Percentiles rank a stretch among this genome's conserved stretches.
phyloP scores from a whole-genome alignment of 176 grass and related monocot species.

The Musa acuminata region DNA sequence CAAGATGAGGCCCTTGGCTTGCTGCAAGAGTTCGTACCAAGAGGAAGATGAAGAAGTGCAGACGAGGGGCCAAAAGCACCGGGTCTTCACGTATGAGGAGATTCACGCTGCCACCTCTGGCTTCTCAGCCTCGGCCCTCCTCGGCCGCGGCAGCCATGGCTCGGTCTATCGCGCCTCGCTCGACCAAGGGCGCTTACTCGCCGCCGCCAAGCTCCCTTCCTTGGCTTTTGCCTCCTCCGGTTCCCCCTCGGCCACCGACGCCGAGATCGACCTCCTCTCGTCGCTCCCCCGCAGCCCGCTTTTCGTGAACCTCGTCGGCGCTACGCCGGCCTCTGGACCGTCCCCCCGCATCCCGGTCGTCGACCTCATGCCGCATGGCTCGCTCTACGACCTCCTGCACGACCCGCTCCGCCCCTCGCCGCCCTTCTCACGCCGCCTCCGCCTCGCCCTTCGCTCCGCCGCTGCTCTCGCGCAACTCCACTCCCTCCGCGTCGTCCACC shows the following conservation, averaged over 20 bases:
- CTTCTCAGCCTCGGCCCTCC: slow-evolving; percentile 15
- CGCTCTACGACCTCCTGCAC: slow-evolving; percentile 17
- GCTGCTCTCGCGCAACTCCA: slow-evolving; percentile 12
- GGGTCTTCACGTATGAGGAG: slow-evolving; percentile 13
- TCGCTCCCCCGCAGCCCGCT: slow-evolving; percentile 16
- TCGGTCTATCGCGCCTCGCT: slow-evolving; percentile 14
- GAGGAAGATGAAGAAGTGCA: neutral
- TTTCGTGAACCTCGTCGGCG: slow-evolving; percentile 22
- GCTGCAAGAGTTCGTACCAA: neutral
- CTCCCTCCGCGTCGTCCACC: slow-evolving; percentile 7
- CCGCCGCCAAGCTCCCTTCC: slow-evolving; percentile 14
- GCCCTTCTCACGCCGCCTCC: slow-evolving; percentile 3
- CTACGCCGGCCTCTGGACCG: neutral
- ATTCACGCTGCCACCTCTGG: slow-evolving; percentile 14
- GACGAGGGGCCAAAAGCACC: neutral
- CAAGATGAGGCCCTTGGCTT: neutral
- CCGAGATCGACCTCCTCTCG: slow-evolving; percentile 16
- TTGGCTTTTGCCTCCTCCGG: neutral
- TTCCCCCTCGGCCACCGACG: neutral
- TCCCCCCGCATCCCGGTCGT: slow-evolving; percentile 11
- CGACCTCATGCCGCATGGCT: slow-evolving; percentile 18
- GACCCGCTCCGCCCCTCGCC: neutral
- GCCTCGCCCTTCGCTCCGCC: slow-evolving; percentile 6
- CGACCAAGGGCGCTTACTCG: slow-evolving; percentile 4
- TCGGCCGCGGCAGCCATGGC: slow-evolving; percentile 23